Evolutionary conservation across 2,329 filamentous ascomycete species (phyloP), one percentile per base, ranked within the genome.

Genomic region (Thelonectria olida): DNA sequence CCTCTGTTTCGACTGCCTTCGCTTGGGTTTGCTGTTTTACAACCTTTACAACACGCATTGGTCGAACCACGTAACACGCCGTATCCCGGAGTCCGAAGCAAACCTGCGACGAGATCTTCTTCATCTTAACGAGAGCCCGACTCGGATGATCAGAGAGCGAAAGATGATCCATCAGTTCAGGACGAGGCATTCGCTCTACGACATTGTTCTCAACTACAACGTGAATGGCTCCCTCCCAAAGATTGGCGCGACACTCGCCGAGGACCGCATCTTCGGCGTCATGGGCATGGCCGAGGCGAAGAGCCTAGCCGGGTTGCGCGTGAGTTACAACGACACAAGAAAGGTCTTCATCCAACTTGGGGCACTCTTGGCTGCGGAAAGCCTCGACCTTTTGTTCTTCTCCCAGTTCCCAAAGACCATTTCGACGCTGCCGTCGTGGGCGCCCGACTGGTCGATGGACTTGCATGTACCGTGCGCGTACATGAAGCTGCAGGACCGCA

Each of bases 371-470:
- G 44, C 72, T 7, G 54, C 54, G 20, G 56, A 69, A 2, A 71
- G 67, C 28, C 28, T 68, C 5, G 75, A 77, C 52, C 44, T 72
- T 2, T 58, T 78, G 7, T 62, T 75, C 7, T 76, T 72, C 49
- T 69, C 67, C 6, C 75, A 76, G 58, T 64, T 66, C 6, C 69
- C 71, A 2, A 73, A 72, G 19, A 41, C 36, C 20, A 58, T 65
- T 2, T 12, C 39, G 2, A n/a, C 41, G 10, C 44, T 76, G 17
- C 75, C 75, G 2, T 75, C 74, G 2, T 78, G 75, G 75, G 73
- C 72, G 4, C 74, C 75, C 7, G 75, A 78, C 58, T 77, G 75
- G 75, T 67, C 72, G 1, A 72, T 71, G 71, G 25, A 66, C n/a
- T 61, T 77, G 15, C 39, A 23, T 4, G 55, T 69, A 7, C 73